Percentiles rank a stretch among this genome's conserved stretches.
These are phyloP conservation scores for Termitomyces sp. DNA, from an alignment of 768 basidiomycete species.

Conservation along the genomic window DNA sequence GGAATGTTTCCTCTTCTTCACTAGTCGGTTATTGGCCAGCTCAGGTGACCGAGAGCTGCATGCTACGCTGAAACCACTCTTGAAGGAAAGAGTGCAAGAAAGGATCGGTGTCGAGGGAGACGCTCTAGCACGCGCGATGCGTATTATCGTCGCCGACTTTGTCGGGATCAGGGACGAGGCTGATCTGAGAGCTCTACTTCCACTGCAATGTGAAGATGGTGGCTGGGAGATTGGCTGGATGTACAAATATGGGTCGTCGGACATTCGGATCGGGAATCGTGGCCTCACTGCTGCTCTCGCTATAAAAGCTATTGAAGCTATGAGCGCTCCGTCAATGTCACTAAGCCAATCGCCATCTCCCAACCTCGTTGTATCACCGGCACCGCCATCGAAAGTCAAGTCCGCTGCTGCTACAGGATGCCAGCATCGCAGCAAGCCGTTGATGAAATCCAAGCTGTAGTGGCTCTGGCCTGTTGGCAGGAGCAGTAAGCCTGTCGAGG, in stretches of 20 bases:
- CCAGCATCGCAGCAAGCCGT: slow-evolving; percentile 21
- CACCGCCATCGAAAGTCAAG: slow-evolving; percentile 4
- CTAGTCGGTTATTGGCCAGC: slow-evolving; percentile 38
- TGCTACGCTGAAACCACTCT: slow-evolving; percentile 31
- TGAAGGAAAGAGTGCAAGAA: slow-evolving; percentile 45
- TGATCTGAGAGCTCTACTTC: slow-evolving; percentile 41
- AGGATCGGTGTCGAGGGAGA: slow-evolving; percentile 46
- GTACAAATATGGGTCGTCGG: slow-evolving; percentile 49
- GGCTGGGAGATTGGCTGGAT: slow-evolving; percentile 55
- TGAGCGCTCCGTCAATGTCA: slow-evolving; percentile 9
- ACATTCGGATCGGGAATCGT: slow-evolving; percentile 48
- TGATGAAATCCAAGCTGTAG: slow-evolving; percentile 24
- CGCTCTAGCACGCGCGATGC: slow-evolving; percentile 54
- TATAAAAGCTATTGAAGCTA: slow-evolving; percentile 41
- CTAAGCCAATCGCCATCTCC: slow-evolving; percentile 12
- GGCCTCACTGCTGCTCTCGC: slow-evolving; percentile 54
- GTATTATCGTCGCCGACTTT: slow-evolving; percentile 40
- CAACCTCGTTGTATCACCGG: slow-evolving; percentile 9
- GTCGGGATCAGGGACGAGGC: slow-evolving; percentile 38
- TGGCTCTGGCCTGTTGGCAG: slow-evolving; percentile 25
- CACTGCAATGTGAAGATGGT: slow-evolving; percentile 51
- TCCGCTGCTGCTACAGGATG: slow-evolving; percentile 4
- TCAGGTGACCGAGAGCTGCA: slow-evolving; percentile 32
- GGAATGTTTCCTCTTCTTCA: slow-evolving; percentile 51
- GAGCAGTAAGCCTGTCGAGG: slow-evolving; percentile 16